Conservation (phyloP, 2,329 filamentous ascomycete genomes). For the Pseudogymnoascus sp. region DNA sequence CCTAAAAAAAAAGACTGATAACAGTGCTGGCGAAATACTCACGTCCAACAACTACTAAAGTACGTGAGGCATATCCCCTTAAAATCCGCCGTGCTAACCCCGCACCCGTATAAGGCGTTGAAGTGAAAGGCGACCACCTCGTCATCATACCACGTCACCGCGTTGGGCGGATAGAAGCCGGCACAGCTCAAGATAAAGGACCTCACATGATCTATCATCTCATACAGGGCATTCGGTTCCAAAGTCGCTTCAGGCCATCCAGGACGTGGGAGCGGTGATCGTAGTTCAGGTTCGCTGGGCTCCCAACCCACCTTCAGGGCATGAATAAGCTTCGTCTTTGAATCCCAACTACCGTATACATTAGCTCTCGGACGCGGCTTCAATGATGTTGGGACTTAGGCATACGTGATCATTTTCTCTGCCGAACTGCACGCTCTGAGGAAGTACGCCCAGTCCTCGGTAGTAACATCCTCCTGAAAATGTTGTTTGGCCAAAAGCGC, state of each 20-base stretch:
- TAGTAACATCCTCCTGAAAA: neutral
- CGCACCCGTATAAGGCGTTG: neutral
- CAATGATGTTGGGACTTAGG: too few species aligned
- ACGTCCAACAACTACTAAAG: neutral
- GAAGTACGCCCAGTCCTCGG: neutral
- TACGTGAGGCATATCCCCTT: neutral
- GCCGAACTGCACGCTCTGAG: neutral
- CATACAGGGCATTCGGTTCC: too few species aligned
- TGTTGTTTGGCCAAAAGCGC: neutral
- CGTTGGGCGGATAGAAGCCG: too few species aligned
- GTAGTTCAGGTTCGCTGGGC: neutral
- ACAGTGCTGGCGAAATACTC: neutral
- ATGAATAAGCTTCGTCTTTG: neutral
- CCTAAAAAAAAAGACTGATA: too few species aligned
- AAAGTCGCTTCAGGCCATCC: too few species aligned
- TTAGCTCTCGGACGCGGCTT: neutral
- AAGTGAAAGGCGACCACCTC: neutral
- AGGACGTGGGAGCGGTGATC: neutral
- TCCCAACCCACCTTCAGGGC: neutral
- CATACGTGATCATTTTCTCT: neutral
- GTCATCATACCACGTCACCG: neutral
- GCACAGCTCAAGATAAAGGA: neutral
- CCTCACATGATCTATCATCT: neutral
- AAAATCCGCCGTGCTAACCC: neutral
- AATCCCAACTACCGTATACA: neutral